A percentile compares a stretch with the other conserved stretches of the same genome.
phyloP scores from a whole-genome alignment of 371 early-diverging fungal genomes.

The Synchytrium microbalum region DNA sequence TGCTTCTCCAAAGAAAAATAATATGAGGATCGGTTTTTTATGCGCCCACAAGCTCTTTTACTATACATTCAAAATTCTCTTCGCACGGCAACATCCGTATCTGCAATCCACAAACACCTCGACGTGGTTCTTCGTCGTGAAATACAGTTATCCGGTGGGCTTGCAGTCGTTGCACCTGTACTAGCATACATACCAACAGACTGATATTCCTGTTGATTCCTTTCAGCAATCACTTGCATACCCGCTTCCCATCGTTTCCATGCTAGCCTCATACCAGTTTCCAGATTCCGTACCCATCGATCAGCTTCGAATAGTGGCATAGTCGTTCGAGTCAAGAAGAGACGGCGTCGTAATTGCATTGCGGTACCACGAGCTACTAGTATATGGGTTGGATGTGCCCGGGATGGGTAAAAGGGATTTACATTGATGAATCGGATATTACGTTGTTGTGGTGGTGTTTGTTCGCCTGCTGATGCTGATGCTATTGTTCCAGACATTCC shows the following conservation, averaged over 20 bases:
- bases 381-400: conserved; percentile 20
- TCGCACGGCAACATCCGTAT: no score
- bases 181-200: not conserved
- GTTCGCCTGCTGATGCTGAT: not conserved
- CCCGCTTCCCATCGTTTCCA: not conserved
- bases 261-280: conserved; percentile 31
- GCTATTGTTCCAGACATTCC: not conserved
- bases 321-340: conserved; percentile 68
- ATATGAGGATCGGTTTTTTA: no score
- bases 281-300: conserved; percentile 82
- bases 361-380: conserved; percentile 11
- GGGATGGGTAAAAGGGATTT: conserved; percentile 11
- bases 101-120: not conserved
- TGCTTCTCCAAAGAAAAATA: no score
- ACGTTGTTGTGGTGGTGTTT: conserved; percentile 7
- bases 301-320: conserved; percentile 78
- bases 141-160: not conserved
- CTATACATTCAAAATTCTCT: no score
- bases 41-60: no score
- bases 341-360: conserved; percentile 50
- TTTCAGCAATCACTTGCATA: not conserved
- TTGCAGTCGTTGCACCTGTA: not conserved
- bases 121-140: not conserved
- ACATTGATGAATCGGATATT: conserved; percentile 5
- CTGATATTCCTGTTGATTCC: not conserved